phyloP scores from a whole-genome alignment of 331 rosid genomes.

The Erythrophleum ivorense region DNA sequence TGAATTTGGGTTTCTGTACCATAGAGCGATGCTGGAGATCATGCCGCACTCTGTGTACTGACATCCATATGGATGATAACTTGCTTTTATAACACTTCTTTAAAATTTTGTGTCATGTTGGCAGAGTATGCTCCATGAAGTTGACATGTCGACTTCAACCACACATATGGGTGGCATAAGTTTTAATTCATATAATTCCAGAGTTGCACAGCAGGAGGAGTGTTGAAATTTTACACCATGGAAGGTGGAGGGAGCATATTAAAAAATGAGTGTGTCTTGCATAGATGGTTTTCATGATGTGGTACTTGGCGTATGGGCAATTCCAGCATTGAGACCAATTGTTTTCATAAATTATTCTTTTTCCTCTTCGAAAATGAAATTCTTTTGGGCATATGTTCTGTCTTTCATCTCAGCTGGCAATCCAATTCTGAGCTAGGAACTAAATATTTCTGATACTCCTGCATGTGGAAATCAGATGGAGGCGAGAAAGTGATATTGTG shows the following conservation, averaged over 20 bases:
- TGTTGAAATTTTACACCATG: no score
- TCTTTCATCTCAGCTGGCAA: no score
- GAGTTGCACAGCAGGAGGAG: background rate
- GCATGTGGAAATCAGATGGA: background rate
- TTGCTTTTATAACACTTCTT: background rate
- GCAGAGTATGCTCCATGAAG: background rate
- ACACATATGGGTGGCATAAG: background rate
- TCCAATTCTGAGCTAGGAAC: background rate
- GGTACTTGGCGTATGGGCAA: no score
- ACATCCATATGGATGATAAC: slow-evolving; percentile 5
- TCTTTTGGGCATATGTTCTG: no score
- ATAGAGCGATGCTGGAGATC: slow-evolving; percentile 16
- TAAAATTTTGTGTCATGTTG: background rate
- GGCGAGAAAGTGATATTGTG: no score
- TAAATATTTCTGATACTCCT: background rate
- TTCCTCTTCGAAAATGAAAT: no score
- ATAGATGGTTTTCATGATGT: no score
- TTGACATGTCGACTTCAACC: background rate
- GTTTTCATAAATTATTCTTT: no score
- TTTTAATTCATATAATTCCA: background rate
- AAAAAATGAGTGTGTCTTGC: no score
- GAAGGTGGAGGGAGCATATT: no score
- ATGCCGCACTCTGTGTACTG: background rate
- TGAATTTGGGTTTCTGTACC: slow-evolving; percentile 4
- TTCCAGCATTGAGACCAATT: no score